These are phyloP conservation scores for Globisporangium paroecandrum DNA, from an alignment of 352 stramenopile species.

Conservation along the genomic window DNA sequence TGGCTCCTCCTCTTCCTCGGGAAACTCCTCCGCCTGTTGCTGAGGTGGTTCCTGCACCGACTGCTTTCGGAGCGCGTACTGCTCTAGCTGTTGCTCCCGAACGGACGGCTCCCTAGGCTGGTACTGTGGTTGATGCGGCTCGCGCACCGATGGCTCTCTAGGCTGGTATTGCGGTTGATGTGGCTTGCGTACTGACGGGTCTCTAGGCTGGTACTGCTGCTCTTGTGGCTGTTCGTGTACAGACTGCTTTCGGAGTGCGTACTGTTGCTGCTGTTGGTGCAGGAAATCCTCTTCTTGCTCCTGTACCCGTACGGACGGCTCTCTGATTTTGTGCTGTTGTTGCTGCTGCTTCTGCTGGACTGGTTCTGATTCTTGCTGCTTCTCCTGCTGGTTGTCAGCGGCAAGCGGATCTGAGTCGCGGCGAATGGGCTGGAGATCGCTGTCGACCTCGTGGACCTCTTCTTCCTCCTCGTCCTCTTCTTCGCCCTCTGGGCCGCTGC, in stretches of 20 bases:
- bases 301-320: background rate
- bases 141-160: background rate
- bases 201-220: background rate
- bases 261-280: background rate
- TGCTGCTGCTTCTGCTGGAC: constrained; percentile 1
- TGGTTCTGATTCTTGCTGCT: constrained; percentile 6
- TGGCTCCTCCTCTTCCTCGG: background rate
- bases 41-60: background rate
- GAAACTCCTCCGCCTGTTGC: background rate
- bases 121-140: background rate
- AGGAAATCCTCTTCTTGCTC: background rate
- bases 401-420: background rate
- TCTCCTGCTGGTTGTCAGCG: constrained; percentile 5
- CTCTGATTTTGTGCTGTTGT: background rate
- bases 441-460: constrained; percentile 10
- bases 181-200: background rate
- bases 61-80: background rate
- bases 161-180: background rate
- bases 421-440: constrained; percentile 5
- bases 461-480: constrained; percentile 15
- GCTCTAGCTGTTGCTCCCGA: background rate
- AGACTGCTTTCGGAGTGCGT: background rate
- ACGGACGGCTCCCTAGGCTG: background rate
- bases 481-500: constrained; percentile 10
- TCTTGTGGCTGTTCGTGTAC: background rate